Conservation (phyloP, 305 asterid species). For the Withania somnifera region DNA sequence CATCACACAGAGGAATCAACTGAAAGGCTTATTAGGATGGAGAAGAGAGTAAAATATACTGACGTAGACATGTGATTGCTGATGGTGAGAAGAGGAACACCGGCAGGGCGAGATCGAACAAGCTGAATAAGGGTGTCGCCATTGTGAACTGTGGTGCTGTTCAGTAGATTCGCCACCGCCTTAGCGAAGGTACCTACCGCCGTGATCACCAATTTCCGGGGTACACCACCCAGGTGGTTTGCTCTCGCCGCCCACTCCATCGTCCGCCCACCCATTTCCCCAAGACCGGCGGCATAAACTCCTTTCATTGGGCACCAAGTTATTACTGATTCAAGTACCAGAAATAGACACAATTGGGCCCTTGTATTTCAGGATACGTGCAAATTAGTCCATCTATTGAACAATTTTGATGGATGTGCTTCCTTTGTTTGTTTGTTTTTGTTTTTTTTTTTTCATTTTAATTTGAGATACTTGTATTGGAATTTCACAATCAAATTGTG, state of each 20-base stretch:
- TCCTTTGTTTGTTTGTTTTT: too few relatives aligned
- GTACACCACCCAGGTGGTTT: slow-evolving; percentile 73
- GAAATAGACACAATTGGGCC: neutral
- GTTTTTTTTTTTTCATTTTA: too few relatives aligned
- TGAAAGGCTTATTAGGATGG: too few relatives aligned
- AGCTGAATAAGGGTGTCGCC: slow-evolving; percentile 67
- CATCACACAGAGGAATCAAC: neutral
- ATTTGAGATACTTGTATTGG: too few relatives aligned
- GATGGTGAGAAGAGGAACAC: slow-evolving; percentile 85
- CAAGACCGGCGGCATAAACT: neutral
- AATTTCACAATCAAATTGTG: too few relatives aligned
- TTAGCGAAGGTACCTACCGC: slow-evolving; percentile 77
- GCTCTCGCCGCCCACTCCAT: slow-evolving; percentile 91
- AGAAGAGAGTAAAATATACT: too few relatives aligned
- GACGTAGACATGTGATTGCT: slow-evolving; percentile 99
- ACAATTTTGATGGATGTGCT: neutral
- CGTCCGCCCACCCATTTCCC: slow-evolving; percentile 26
- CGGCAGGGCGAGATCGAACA: slow-evolving; percentile 74
- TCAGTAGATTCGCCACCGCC: slow-evolving; percentile 65
- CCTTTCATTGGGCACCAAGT: neutral
- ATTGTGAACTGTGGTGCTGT: slow-evolving; percentile 73
- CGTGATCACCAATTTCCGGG: slow-evolving; percentile 59
- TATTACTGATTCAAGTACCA: neutral
- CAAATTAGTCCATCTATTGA: neutral
- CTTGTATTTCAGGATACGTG: neutral